These are phyloP conservation scores for Phaeosphaeriaceae sp. DNA, from an alignment of 2,329 filamentous ascomycete species.

Conservation along the genomic window DNA sequence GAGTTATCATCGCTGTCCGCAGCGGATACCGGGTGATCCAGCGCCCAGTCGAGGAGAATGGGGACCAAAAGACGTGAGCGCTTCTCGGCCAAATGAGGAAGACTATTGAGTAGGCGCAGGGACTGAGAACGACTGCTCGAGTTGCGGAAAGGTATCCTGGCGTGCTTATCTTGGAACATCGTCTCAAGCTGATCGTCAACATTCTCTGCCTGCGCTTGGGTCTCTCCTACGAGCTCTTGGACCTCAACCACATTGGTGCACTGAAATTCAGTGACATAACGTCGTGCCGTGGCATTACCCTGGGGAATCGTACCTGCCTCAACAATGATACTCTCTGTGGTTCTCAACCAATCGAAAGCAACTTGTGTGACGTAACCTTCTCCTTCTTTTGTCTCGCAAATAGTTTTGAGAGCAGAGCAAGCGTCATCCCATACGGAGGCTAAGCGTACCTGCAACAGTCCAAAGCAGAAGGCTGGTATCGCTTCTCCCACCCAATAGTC, in stretches of 20 bases:
- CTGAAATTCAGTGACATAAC: slow-evolving; percentile 75
- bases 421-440: slow-evolving; percentile 89
- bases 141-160: slow-evolving; percentile 58
- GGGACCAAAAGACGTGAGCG: slow-evolving; percentile 85
- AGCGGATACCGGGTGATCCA: slow-evolving; percentile 23
- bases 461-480: slow-evolving; percentile 84
- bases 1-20: slow-evolving; percentile 1
- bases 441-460: slow-evolving; percentile 84
- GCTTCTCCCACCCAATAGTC: slow-evolving; percentile 73
- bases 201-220: slow-evolving; percentile 22
- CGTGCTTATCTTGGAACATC: slow-evolving; percentile 71
- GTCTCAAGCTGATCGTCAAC: slow-evolving; percentile 63
- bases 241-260: slow-evolving; percentile 75
- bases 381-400: slow-evolving; percentile 73
- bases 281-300: slow-evolving; percentile 22
- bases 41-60: slow-evolving; percentile 80
- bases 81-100: slow-evolving; percentile 83
- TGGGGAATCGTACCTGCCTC: slow-evolving; percentile 11
- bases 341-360: slow-evolving; percentile 76
- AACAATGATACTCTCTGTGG: slow-evolving; percentile 10
- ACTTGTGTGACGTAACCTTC: slow-evolving; percentile 76
- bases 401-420: slow-evolving; percentile 74
- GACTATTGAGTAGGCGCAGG: slow-evolving; percentile 75
- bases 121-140: slow-evolving; percentile 75
- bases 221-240: slow-evolving; percentile 25